Evolutionary conservation across 257 asterid genomes (phyloP), one percentile per base, ranked within the genome.

Genomic region (Apocynum venetum): DNA sequence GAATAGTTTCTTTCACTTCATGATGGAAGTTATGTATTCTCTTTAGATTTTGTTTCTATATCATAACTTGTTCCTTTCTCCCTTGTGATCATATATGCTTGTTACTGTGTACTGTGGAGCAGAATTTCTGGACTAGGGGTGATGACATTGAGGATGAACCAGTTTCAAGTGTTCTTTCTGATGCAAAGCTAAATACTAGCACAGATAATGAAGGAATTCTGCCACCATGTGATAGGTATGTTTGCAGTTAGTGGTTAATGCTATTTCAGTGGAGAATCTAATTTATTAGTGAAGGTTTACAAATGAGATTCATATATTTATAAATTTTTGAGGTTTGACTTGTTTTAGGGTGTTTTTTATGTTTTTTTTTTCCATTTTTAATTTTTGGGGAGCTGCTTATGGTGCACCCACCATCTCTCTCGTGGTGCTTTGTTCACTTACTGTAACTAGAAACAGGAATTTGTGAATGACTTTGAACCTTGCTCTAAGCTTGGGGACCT

Each of bases 401-500:
- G 72, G 25, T 78, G 73, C 47, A 71, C 38, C 53, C 52, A 78
- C 77, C 51, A 9, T 65, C 73, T 74, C 68, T 43, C 77, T 68
- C 65, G 73, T 46, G 75, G 72, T 82, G 51, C 74, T 81, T 74
- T 74, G 52, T 63, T 73, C 80, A 74, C 79, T 82, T 76, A 12
- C 72, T 85, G 72, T 85, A 78, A 84, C 55, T 79, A 83, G 88
- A 79, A 85, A 79, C 87, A 88, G 94, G 93, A 89, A 86, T 81
- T 80, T 84, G 83, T 79, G 81, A 88, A 88, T 84, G 92, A 91
- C 84, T 76, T 87, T 80, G 98, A 89, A 89, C 86, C 93, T 80
- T 92, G 89, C 87, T 89, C 92, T 91, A 92, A 89, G 92, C 95
- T 92, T 73, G 96, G 83, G 89, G 94, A 86, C 83, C 88, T 94